Evolutionary conservation across 1,139 yeast species (phyloP).

Genomic region (Lodderomyces beijingensis): DNA sequence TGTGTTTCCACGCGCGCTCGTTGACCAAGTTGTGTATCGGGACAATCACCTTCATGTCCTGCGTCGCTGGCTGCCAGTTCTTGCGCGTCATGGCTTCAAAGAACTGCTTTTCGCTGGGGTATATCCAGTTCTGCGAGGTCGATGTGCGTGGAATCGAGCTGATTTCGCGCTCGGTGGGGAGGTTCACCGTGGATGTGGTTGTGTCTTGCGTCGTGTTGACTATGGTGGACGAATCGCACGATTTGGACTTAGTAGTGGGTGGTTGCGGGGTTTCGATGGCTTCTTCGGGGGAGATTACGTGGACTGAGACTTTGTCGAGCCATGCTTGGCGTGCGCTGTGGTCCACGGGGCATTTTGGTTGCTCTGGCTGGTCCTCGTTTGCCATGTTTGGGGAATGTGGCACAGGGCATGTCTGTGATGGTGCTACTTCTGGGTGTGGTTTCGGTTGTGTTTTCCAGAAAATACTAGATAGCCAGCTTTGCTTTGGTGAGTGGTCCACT

Average conservation of each 20-base stretch:
- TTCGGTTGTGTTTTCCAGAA: slow-evolving; percentile 7
- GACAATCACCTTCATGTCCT: slow-evolving; percentile 85
- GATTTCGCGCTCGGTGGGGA: slow-evolving; percentile 69
- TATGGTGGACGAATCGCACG: slow-evolving; percentile 44
- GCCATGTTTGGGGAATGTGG: slow-evolving; percentile 1
- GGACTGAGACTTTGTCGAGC: slow-evolving; percentile 40
- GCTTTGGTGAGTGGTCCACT: slow-evolving; percentile 31
- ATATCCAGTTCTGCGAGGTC: slow-evolving; percentile 70
- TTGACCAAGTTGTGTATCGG: slow-evolving; percentile 94
- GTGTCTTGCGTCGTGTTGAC: slow-evolving; percentile 17
- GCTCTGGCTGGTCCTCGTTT: slow-evolving; percentile 12
- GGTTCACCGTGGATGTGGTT: slow-evolving; percentile 25
- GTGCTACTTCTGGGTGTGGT: neutral
- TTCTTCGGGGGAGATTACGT: slow-evolving; percentile 30
- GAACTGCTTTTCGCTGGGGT: slow-evolving; percentile 94
- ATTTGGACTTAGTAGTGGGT: slow-evolving; percentile 9
- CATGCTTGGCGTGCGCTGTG: slow-evolving; percentile 56
- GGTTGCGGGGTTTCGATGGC: slow-evolving; percentile 27
- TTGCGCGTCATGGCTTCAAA: slow-evolving; percentile 92
- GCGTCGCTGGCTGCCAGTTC: slow-evolving; percentile 76
- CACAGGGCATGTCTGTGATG: slow-evolving; percentile 2
- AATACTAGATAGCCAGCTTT: slow-evolving; percentile 48
- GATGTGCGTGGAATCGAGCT: slow-evolving; percentile 84
- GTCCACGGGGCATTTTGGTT: slow-evolving; percentile 64
- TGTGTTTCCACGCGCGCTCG: slow-evolving; percentile 88